phyloP scores from a whole-genome alignment of 176 grass and related monocot genomes.

The Carex parvula region DNA sequence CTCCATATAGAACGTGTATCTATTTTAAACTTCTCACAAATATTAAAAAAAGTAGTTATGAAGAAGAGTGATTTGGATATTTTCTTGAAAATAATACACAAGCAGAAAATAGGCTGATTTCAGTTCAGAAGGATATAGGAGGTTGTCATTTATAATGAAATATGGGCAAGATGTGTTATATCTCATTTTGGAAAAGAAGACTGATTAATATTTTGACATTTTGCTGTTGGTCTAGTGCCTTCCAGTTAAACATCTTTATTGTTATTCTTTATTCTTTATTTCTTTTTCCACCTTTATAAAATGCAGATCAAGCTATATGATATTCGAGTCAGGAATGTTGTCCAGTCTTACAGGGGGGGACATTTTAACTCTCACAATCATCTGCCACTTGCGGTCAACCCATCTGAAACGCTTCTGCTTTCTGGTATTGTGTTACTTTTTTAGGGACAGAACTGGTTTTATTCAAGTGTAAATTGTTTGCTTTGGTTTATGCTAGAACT shows the following conservation, averaged over 20 bases:
- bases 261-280: too few species aligned
- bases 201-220: too few species aligned
- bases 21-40: too few species aligned
- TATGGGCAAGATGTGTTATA: background rate
- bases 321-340: background rate
- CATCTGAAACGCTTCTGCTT: constrained; percentile 84
- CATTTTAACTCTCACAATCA: constrained; percentile 70
- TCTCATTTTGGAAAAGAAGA: background rate
- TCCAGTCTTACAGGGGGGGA: constrained; percentile 60
- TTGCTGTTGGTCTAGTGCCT: too few species aligned
- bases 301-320: constrained; percentile 92
- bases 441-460: background rate
- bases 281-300: background rate
- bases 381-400: constrained; percentile 65
- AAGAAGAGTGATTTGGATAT: too few species aligned
- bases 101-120: background rate
- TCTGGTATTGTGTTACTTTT: constrained; percentile 49
- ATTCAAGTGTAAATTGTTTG: background rate
- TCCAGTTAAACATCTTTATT: too few species aligned
- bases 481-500: background rate
- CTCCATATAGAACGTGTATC: too few species aligned
- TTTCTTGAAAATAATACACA: too few species aligned
- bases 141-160: background rate
- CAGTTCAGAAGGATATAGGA: background rate
- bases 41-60: too few species aligned